Percentiles rank a stretch among this genome's conserved stretches.
Conservation (phyloP, 495 filamentous ascomycete genomes). For the Lasiosphaeris hirsuta region DNA sequence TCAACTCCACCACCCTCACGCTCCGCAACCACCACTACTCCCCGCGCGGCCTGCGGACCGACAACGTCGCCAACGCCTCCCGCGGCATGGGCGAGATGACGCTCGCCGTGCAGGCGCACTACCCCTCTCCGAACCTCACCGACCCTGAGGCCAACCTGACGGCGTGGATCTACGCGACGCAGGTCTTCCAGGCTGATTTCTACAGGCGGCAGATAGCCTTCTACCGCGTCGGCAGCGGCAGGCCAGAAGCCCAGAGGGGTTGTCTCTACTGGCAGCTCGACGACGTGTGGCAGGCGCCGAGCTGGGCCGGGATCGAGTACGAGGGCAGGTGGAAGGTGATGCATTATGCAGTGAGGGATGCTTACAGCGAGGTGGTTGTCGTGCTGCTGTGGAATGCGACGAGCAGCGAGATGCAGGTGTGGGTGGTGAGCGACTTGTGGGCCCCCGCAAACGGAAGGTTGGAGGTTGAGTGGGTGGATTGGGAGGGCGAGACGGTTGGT, state of each 20-base stretch:
- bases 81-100: slow-evolving; percentile 65
- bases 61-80: slow-evolving; percentile 36
- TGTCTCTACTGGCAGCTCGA: slow-evolving; percentile 68
- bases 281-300: slow-evolving; percentile 67
- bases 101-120: slow-evolving; percentile 55
- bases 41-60: slow-evolving; percentile 46
- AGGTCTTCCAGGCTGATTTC: slow-evolving; percentile 66
- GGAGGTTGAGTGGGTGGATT: slow-evolving; percentile 29
- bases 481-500: slow-evolving; percentile 19
- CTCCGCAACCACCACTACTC: slow-evolving; percentile 68
- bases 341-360: slow-evolving; percentile 58
- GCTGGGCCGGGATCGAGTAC: slow-evolving; percentile 64
- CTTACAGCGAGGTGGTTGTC: slow-evolving; percentile 59
- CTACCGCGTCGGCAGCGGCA: slow-evolving; percentile 61
- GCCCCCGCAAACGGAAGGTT: slow-evolving; percentile 26
- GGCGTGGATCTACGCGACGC: slow-evolving; percentile 65
- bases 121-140: slow-evolving; percentile 57
- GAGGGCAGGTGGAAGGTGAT: slow-evolving; percentile 65
- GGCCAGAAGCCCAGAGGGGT: slow-evolving; percentile 59
- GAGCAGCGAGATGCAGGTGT: slow-evolving; percentile 53
- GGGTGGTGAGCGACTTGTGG: slow-evolving; percentile 60
- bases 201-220: slow-evolving; percentile 62
- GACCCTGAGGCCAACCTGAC: slow-evolving; percentile 62
- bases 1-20: slow-evolving; percentile 58
- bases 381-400: slow-evolving; percentile 59